Base-by-base conservation (phyloP, 2,329 filamentous ascomycete species). In the Magnaporthiopsis incrustans region DNA sequence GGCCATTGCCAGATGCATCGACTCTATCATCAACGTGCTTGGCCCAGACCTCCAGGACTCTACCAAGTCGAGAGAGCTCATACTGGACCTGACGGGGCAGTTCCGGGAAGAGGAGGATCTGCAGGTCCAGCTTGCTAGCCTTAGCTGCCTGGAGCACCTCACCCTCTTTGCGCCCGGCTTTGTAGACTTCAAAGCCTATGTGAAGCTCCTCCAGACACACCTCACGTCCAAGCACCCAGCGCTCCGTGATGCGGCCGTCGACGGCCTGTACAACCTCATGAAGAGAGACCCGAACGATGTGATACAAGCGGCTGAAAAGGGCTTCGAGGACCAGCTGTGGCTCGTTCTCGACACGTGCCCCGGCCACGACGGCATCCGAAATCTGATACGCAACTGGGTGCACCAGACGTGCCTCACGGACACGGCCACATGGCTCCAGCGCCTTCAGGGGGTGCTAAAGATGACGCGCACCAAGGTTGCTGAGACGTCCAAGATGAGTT, bases 1-100 rank as follows among this genome's bases (percentile, higher is more conserved):
- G 26, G 90, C 92, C 1, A 88, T 98, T 66, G 89, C 91, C 38
- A 88, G 92, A 69, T 96, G 92, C 69, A 88, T 97, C 35, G 93
- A 98, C 75, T 95, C 93, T n/a, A 82, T 97, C 30, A 92, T 99
- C 77, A 98, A 98, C 69, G 95, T 99, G 12, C 83, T 99, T 14
- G 95, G 95, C 0, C 95, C 95, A 0, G 96, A 99, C 76, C 79
- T 99, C 27, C 95, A 98, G 75, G 95, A 98, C 71, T 87, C 95
- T 68, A 87, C 86, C 4, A 97, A 96, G 76, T 91, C 92, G n/a
- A 83, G 95, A 68, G 93, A 97, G 72, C 83, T 99, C 63, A 95
- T 98, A 62, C 83, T 98, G 66, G 95, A 89, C 0, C 82, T 99
- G 11, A 88, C 98, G 4, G 83, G 86, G 3, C 89, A 96, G 68